These are phyloP conservation scores for Macrolepiota dolichaula DNA, from an alignment of 768 basidiomycete species.

Conservation along the genomic window DNA sequence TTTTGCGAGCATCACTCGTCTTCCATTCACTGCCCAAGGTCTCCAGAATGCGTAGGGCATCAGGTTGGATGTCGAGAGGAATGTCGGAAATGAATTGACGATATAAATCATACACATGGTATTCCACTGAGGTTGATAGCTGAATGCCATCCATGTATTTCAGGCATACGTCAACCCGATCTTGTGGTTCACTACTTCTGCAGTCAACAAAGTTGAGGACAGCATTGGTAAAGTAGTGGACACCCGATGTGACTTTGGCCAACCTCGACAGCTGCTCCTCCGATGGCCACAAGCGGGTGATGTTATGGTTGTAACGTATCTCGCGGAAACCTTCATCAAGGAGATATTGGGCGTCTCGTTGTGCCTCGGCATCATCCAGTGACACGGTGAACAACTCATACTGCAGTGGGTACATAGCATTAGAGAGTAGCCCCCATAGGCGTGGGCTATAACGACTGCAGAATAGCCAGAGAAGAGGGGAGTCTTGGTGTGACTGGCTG, in stretches of 20 bases:
- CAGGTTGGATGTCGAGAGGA: neutral
- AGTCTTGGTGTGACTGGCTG: neutral
- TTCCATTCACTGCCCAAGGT: neutral
- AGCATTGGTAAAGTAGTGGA: neutral
- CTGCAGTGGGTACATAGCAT: neutral
- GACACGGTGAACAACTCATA: neutral
- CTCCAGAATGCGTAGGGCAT: neutral
- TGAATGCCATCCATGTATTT: neutral
- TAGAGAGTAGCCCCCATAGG: too few relatives aligned
- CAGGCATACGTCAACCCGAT: neutral
- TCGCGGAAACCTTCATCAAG: neutral
- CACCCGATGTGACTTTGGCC: neutral
- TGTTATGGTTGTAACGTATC: neutral
- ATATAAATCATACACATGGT: neutral
- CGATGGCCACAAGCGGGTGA: neutral
- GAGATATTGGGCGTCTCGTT: neutral
- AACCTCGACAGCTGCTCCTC: neutral
- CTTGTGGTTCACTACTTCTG: neutral
- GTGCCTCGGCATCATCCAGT: neutral
- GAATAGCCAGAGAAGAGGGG: neutral
- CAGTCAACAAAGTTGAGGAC: neutral
- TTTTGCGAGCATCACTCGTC: neutral
- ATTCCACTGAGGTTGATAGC: neutral
- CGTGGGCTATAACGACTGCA: neutral
- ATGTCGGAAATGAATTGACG: neutral